A percentile compares a stretch with the other conserved stretches of the same genome.
Evolutionary conservation across 2,329 filamentous ascomycete species (phyloP).

Genomic region (Calonectria pteridis): DNA sequence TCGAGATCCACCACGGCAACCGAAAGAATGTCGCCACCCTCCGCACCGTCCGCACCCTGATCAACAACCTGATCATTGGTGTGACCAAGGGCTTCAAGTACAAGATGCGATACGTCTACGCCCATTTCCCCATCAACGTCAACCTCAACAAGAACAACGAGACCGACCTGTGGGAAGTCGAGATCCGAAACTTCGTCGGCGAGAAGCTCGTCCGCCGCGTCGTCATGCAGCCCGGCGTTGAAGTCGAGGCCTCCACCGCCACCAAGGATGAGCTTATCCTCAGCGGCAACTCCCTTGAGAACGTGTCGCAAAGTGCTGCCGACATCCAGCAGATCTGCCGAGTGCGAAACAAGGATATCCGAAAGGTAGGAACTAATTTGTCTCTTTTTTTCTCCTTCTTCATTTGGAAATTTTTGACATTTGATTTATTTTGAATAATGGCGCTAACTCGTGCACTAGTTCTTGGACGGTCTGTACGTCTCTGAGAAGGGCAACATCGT

Average conservation of each 20-base stretch:
- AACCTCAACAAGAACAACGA: constrained; percentile 97
- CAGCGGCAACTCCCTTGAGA: constrained; percentile 94
- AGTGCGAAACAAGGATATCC: constrained; percentile 99
- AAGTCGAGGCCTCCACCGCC: constrained; percentile 89
- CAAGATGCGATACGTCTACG: constrained; percentile 99
- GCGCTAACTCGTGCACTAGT: constrained; percentile 65
- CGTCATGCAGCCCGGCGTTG: constrained; percentile 89
- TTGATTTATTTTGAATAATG: neutral
- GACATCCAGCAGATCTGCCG: constrained; percentile 99
- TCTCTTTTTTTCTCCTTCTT: neutral
- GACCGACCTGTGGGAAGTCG: constrained; percentile 88
- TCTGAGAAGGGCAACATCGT: constrained; percentile 97
- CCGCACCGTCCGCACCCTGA: constrained; percentile 96
- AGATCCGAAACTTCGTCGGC: constrained; percentile 99
- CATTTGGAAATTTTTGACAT: neutral
- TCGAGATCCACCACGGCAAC: constrained; percentile 98
- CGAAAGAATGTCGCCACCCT: constrained; percentile 99
- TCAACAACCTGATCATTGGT: constrained; percentile 98
- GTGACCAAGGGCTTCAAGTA: constrained; percentile 99
- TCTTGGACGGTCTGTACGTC: constrained; percentile 99
- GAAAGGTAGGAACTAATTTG: constrained; percentile 76
- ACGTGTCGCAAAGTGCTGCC: constrained; percentile 96
- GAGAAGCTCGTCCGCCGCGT: constrained; percentile 99
- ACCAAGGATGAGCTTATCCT: constrained; percentile 98
- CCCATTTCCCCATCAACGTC: constrained; percentile 99